Percentiles rank a stretch among this genome's conserved stretches.
These are phyloP conservation scores for Naematelia encephala DNA, from an alignment of 768 basidiomycete genomes.

Conservation along the genomic window DNA sequence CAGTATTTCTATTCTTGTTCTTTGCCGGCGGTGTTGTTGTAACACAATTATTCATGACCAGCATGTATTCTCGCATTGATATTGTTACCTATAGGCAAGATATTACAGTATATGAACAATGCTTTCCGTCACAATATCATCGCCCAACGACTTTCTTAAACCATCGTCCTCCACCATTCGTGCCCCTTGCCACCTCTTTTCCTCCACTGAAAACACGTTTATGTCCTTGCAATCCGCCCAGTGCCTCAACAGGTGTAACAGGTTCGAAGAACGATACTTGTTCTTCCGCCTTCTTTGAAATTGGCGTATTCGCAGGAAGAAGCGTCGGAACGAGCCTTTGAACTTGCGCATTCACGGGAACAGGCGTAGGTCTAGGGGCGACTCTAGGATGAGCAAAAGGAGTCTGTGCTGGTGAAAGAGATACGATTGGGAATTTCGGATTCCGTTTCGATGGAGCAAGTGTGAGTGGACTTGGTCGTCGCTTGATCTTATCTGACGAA, in stretches of 20 bases:
- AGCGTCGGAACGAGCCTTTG: background rate
- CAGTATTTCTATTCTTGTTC: too few relatives aligned
- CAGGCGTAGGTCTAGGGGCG: conserved; percentile 18
- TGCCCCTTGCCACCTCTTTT: conserved; percentile 7
- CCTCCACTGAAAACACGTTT: background rate
- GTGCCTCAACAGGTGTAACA: conserved; percentile 21
- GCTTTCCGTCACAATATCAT: background rate
- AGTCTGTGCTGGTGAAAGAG: conserved; percentile 15
- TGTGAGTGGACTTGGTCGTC: background rate
- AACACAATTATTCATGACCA: background rate
- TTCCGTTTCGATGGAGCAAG: conserved; percentile 3
- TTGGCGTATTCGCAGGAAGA: too few relatives aligned
- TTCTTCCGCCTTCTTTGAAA: background rate
- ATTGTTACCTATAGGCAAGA: background rate
- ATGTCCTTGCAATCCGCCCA: background rate
- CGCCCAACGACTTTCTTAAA: conserved; percentile 30
- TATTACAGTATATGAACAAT: background rate
- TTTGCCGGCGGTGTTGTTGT: too few relatives aligned
- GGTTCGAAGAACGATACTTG: conserved; percentile 33
- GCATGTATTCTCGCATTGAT: conserved; percentile 1
- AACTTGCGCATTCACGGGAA: background rate
- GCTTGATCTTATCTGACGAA: background rate
- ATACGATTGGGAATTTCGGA: conserved; percentile 1
- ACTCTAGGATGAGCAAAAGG: conserved; percentile 34
- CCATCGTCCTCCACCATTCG: conserved; percentile 17